phyloP scores from a whole-genome alignment of 2,329 filamentous ascomycete species.

The Taxawa tesnikishii region DNA sequence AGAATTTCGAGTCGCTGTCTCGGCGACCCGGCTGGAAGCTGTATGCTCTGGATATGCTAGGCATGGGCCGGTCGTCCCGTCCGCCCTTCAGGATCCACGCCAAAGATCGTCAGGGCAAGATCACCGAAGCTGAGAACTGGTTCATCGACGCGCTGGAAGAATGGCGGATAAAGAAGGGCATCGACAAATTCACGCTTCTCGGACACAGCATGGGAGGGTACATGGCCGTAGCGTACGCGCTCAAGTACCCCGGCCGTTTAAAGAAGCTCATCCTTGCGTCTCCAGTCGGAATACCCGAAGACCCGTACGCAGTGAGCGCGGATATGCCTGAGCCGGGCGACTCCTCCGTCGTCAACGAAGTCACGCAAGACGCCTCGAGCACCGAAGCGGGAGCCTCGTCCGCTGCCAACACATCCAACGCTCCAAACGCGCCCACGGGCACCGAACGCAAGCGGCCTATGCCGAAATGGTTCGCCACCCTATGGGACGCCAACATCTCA shows the following conservation, averaged over 20 bases:
- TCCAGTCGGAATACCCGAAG: slow-evolving; percentile 86
- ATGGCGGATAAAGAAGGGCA: slow-evolving; percentile 78
- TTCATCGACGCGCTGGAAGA: slow-evolving; percentile 95
- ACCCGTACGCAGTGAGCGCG: slow-evolving; percentile 76
- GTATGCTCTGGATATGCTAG: slow-evolving; percentile 87
- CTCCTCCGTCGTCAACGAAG: slow-evolving; percentile 64
- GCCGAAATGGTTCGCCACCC: slow-evolving; percentile 77
- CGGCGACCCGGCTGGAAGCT: slow-evolving; percentile 72
- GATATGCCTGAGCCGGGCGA: slow-evolving; percentile 66
- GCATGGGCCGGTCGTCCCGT: slow-evolving; percentile 81
- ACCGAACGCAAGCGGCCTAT: slow-evolving; percentile 44
- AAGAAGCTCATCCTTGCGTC: slow-evolving; percentile 95
- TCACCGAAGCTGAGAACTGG: slow-evolving; percentile 83
- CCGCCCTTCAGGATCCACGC: slow-evolving; percentile 76
- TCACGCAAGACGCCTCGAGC: slow-evolving; percentile 58
- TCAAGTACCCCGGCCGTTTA: slow-evolving; percentile 88
- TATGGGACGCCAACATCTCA: slow-evolving; percentile 96
- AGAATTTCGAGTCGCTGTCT: slow-evolving; percentile 85
- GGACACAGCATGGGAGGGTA: slow-evolving; percentile 93
- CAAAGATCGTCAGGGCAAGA: slow-evolving; percentile 68
- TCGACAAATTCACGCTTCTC: slow-evolving; percentile 85
- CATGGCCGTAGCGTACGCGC: slow-evolving; percentile 83
- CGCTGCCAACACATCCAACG: slow-evolving; percentile 46
- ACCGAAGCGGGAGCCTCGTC: slow-evolving; percentile 34
- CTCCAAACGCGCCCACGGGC: slow-evolving; percentile 23